Evolutionary conservation across 73 alveolate species (phyloP).

Genomic region (Tetrahymena elliotti): DNA sequence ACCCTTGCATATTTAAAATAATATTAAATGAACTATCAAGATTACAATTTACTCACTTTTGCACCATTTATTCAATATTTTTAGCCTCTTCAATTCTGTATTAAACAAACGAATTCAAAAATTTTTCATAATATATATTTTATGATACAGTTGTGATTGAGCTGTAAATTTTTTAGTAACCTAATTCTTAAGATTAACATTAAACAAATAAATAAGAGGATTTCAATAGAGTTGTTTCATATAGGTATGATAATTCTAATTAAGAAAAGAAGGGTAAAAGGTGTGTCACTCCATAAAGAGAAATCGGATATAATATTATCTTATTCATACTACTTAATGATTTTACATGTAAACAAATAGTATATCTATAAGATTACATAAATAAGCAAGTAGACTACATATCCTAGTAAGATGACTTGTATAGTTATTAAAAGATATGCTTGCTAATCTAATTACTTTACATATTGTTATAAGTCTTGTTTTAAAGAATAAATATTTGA

Average conservation of each 20-base stretch:
- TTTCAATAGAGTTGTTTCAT: background rate
- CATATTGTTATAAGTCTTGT: background rate
- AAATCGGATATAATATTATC: background rate
- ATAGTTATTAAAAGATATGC: background rate
- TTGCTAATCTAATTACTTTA: background rate
- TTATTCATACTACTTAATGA: too few species aligned
- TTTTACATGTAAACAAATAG: too few species aligned
- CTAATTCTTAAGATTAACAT: background rate
- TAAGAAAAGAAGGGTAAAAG: background rate
- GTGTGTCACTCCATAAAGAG: background rate
- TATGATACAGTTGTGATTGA: too few species aligned
- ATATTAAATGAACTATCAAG: too few species aligned
- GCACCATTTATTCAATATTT: too few species aligned
- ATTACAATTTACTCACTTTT: too few species aligned
- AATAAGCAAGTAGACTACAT: background rate
- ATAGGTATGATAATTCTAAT: background rate
- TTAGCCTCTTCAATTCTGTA: too few species aligned
- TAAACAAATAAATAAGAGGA: background rate
- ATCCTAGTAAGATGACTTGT: background rate
- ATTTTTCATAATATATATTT: too few species aligned
- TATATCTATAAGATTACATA: background rate
- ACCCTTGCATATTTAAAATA: too few species aligned
- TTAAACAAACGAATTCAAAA: too few species aligned
- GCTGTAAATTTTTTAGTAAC: too few species aligned
- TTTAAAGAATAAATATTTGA: too few species aligned